Base-by-base conservation (phyloP, 2,329 filamentous ascomycete species). In the Ophiostoma angusticollis region DNA sequence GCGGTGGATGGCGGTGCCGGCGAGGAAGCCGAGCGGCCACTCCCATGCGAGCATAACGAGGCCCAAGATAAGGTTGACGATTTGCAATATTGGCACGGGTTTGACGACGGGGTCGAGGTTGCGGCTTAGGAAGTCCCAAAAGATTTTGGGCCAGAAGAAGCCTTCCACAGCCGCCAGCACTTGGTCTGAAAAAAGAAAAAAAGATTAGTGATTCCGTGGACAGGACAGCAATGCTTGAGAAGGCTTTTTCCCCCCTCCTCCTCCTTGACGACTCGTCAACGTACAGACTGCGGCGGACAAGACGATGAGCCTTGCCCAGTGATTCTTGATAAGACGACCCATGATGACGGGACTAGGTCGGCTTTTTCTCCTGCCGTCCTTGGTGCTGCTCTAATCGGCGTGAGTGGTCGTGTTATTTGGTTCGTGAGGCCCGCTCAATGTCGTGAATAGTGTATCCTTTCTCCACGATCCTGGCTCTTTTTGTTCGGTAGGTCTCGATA, bases 281-380 rank as follows among this genome's bases (percentile, higher is more conserved):
- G 45, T 75, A 86, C 82, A 87, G 41, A 67, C 60, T 49, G 84
- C 80, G 27, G 91, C 85, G 21, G 84, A 84, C 57, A 98, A 68
- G 61, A 93, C 73, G 56, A 98, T 91, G 54, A 98, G 78, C 45
- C 91, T 81, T 51, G 86, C 91, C 85, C 85, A 94, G 68, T 98
- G 91, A 68, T 96, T 96, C 73, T 98, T 98, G 68, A 98, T 96
- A 57, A 98, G 78, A 64, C 81, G 91, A 61, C 91, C 91, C 91
- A 98, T 98, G 47, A 49, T 65, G 59, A 35, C 49, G 36, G 35
- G n/a, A n/a, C n/a, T n/a, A n/a, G n/a, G n/a, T n/a, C n/a, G n/a
- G n/a, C n/a, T n/a, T n/a, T n/a, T n/a, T n/a, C n/a, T n/a, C n/a
- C n/a, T n/a, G n/a, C n/a, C n/a, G n/a, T n/a, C n/a, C n/a, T n/a